Conservation (phyloP, 805 yeast genomes). For the Spathaspora arborariae region DNA sequence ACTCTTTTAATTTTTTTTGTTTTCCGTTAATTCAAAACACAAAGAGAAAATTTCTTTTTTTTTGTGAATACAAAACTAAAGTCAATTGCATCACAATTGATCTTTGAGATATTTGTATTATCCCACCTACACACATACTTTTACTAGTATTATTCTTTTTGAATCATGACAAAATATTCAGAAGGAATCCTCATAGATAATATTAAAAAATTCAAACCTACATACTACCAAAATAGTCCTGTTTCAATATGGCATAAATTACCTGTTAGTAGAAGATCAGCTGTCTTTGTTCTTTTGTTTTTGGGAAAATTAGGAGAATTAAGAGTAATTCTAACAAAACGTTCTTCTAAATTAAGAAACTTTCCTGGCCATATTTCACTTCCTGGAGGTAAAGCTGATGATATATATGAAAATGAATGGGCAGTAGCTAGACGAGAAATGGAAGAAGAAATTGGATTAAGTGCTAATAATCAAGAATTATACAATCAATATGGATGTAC, state of each 20-base stretch:
- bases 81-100: not conserved
- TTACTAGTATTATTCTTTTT: too few relatives aligned
- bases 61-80: not conserved
- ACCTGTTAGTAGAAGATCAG: slow-evolving; percentile 69
- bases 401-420: slow-evolving; percentile 60
- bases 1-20: not conserved
- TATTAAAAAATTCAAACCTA: slow-evolving; percentile 25
- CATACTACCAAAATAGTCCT: slow-evolving; percentile 23
- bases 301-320: slow-evolving; percentile 71
- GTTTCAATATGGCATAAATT: slow-evolving; percentile 56
- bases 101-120: not conserved
- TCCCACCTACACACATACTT: not conserved
- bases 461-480: slow-evolving; percentile 43
- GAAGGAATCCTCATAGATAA: slow-evolving; percentile 3
- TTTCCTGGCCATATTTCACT: slow-evolving; percentile 90
- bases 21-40: not conserved
- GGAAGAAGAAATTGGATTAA: slow-evolving; percentile 81
- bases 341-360: slow-evolving; percentile 63
- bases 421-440: slow-evolving; percentile 79
- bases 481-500: slow-evolving; percentile 46
- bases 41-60: not conserved
- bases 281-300: slow-evolving; percentile 74
- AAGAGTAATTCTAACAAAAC: slow-evolving; percentile 71
- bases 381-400: slow-evolving; percentile 93
- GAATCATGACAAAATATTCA: slow-evolving; percentile 4